phyloP scores from a whole-genome alignment of 2,329 filamentous ascomycete species.

The Blastomyces percursus region DNA sequence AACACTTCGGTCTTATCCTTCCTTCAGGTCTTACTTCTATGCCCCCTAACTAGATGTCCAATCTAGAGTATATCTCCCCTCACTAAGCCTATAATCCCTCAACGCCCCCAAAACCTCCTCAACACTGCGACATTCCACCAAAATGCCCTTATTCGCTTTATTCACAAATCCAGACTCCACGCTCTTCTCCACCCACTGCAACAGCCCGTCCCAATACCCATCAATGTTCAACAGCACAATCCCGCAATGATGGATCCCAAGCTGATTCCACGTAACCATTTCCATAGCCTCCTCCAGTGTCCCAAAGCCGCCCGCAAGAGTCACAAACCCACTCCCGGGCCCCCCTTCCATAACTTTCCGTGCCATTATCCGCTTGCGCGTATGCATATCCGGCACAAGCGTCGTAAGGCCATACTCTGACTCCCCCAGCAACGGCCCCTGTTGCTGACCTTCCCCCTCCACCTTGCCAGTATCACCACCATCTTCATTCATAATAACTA shows the following conservation, averaged over 20 bases:
- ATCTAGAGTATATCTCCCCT: conserved; percentile 65
- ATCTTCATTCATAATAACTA: conserved; percentile 44
- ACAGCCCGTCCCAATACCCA: conserved; percentile 81
- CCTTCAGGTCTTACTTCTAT: neutral
- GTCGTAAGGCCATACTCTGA: conserved; percentile 67
- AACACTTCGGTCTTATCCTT: neutral
- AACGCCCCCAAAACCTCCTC: conserved; percentile 62
- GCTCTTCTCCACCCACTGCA: conserved; percentile 68
- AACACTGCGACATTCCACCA: conserved; percentile 62
- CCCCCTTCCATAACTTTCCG: conserved; percentile 71
- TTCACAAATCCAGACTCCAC: conserved; percentile 69
- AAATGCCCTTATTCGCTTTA: conserved; percentile 58
- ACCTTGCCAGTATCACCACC: conserved; percentile 15
- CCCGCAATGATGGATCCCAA: conserved; percentile 75
- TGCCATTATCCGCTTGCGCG: conserved; percentile 89
- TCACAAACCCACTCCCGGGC: conserved; percentile 77
- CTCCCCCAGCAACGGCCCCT: conserved; percentile 18
- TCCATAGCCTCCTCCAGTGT: conserved; percentile 96
- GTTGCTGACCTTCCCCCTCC: conserved; percentile 9
- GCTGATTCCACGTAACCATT: conserved; percentile 86
- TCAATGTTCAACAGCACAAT: conserved; percentile 78
- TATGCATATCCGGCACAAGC: conserved; percentile 91
- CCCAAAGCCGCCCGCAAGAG: conserved; percentile 79
- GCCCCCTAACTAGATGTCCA: conserved; percentile 57
- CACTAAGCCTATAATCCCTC: conserved; percentile 61